phyloP scores from a whole-genome alignment of 2,329 filamentous ascomycete species.

The Verticillium nonalfalfae region DNA sequence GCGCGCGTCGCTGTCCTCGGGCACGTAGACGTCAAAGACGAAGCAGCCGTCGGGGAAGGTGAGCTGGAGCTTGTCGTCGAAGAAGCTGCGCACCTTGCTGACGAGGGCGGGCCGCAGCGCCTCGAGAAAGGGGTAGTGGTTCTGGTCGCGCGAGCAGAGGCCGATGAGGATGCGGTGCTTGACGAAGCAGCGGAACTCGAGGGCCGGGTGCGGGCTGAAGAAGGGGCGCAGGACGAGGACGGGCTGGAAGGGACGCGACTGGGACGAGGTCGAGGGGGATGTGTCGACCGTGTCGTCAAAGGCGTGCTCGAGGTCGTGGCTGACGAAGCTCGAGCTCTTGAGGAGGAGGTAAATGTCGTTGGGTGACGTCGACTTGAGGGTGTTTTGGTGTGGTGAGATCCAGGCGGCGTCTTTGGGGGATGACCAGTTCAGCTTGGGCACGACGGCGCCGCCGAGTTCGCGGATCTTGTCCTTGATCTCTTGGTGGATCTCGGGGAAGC shows the following conservation, averaged over 20 bases:
- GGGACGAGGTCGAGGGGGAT: conserved; percentile 22
- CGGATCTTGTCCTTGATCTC: conserved; percentile 70
- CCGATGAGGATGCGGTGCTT: conserved; percentile 73
- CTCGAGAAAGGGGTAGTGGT: conserved; percentile 78
- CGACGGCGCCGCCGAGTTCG: conserved; percentile 78
- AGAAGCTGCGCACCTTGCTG: conserved; percentile 66
- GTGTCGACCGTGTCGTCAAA: conserved; percentile 72
- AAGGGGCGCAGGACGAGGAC: conserved; percentile 82
- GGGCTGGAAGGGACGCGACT: conserved; percentile 54
- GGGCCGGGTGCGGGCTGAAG: conserved; percentile 79
- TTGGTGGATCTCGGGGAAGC: conserved; percentile 68
- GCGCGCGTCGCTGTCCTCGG: conserved; percentile 49
- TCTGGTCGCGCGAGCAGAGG: conserved; percentile 83
- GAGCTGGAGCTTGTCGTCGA: conserved; percentile 63
- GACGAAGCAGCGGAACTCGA: conserved; percentile 96
- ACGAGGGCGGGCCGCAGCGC: conserved; percentile 59
- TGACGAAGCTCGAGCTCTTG: conserved; percentile 92
- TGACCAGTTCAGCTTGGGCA: conserved; percentile 96
- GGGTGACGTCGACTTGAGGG: conserved; percentile 79
- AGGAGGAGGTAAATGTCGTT: conserved; percentile 92
- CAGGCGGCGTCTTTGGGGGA: conserved; percentile 92
- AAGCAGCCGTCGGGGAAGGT: conserved; percentile 82
- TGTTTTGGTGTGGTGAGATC: conserved; percentile 80
- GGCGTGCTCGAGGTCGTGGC: conserved; percentile 87
- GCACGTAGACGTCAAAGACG: conserved; percentile 88